Percentiles rank a stretch among this genome's conserved stretches.
Evolutionary conservation across 176 grass and related monocot species (phyloP).

Genomic region (Tillandsia fasciculata): DNA sequence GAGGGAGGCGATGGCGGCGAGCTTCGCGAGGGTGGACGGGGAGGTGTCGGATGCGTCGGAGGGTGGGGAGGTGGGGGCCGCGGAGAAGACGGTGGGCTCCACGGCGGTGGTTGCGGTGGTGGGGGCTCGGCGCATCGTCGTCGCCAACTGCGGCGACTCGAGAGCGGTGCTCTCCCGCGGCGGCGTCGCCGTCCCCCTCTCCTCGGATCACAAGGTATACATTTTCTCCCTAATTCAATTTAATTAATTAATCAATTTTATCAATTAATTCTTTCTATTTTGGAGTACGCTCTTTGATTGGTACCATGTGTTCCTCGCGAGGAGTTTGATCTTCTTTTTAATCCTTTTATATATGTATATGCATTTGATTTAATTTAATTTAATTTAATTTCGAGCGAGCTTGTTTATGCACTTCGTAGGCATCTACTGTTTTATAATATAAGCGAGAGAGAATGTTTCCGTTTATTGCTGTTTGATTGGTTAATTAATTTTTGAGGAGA

Average conservation of each 20-base stretch:
- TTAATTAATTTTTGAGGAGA: no score
- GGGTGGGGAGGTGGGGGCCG: no score
- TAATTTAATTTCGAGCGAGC: no score
- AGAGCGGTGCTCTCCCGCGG: constrained; percentile 30
- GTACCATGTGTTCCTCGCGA: no score
- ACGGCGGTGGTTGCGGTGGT: constrained; percentile 32
- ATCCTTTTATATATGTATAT: no score
- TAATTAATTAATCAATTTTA: constrained; percentile 5
- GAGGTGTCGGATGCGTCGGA: constrained; percentile 8
- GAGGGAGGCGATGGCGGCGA: constrained; percentile 13
- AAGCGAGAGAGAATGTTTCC: no score
- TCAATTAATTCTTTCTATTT: background rate
- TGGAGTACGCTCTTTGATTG: background rate
- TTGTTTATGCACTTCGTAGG: no score
- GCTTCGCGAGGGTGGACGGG: constrained; percentile 17
- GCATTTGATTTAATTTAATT: no score
- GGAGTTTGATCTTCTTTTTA: no score
- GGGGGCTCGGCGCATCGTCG: constrained; percentile 21
- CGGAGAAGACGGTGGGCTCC: constrained; percentile 25
- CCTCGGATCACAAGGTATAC: constrained; percentile 30
- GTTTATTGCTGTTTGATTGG: no score
- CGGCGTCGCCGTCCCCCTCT: constrained; percentile 18
- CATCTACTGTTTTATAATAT: no score
- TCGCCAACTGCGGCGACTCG: constrained; percentile 41
- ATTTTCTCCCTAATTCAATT: background rate